Base-by-base conservation (phyloP, 1,284 basidiomycete species). In the Sparassis latifolia region DNA sequence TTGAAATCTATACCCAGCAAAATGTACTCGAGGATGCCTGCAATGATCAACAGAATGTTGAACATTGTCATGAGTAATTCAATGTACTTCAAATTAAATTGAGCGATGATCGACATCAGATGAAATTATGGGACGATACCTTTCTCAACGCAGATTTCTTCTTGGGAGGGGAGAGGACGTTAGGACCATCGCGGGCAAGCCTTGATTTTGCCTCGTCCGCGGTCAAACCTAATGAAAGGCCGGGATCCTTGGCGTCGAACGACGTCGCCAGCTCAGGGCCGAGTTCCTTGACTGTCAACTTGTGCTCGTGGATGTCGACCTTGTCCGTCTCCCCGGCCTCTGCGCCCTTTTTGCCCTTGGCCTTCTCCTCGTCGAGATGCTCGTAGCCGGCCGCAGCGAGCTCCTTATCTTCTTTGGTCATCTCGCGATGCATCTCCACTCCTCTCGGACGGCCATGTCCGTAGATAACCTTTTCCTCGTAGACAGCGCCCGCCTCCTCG, bases 311-410 rank as follows among this genome's bases (percentile, higher is more conserved):
- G 44, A 84, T 78, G 57, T 84, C 80, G 56, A 78, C 73, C 40
- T 74, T 64, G 37, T 70, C 64, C 35, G 68, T 48, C 41, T 68
- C 57, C 31, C 62, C 64, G 2, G 60, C 53, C 32, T 63, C 65
- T 1, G 60, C 53, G 3, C 59, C 62, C 28, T 67, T 63, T 28
- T 62, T 66, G 38, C 64, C 65, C 47, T 73, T 69, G 29, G 62
- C 61, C 57, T 75, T 77, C 48, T 71, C 60, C 51, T 72, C 69
- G 42, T 77, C 69, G 40, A 84, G 70, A 59, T 83, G 78, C 49
- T 80, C 79, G 61, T 86, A 86, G 2, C 81, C 81, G 30, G 82
- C 82, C 5, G 77, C 77, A n/a, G 81, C 80, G 47, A 86, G 75
- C 48, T 82, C 78, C 57, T 71, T 77, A 51, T 84, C 82, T 59